Percentiles rank a stretch among this genome's conserved stretches.
These are phyloP conservation scores for Sistotremastrum niveocremeum DNA, from an alignment of 768 basidiomycete genomes.

Conservation along the genomic window DNA sequence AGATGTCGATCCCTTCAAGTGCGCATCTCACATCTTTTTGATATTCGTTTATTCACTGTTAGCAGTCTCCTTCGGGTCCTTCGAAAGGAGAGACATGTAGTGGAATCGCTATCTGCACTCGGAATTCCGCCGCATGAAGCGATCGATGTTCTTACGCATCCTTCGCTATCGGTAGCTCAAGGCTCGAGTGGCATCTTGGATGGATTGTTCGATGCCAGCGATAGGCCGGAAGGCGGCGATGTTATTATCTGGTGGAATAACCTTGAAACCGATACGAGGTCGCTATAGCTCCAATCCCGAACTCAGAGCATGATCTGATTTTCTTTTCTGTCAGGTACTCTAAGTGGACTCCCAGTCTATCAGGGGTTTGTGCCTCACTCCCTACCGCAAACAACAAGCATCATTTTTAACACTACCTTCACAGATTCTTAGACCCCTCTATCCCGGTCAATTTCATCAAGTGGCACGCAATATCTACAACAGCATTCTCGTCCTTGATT, in stretches of 20 bases:
- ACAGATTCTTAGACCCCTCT: conserved; percentile 64
- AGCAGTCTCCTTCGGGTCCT: conserved; percentile 52
- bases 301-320: background rate
- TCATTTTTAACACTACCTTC: conserved; percentile 7
- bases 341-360: conserved; percentile 36
- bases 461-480: conserved; percentile 75
- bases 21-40: conserved; percentile 8
- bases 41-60: background rate
- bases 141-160: conserved; percentile 59
- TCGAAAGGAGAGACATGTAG: conserved; percentile 53
- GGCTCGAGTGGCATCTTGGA: conserved; percentile 38
- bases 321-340: conserved; percentile 28
- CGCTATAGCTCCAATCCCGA: conserved; percentile 12
- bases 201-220: conserved; percentile 84
- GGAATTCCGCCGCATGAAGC: conserved; percentile 55
- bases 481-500: conserved; percentile 66
- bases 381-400: background rate
- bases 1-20: conserved; percentile 62
- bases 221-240: conserved; percentile 63
- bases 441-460: conserved; percentile 67
- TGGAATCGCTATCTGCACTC: conserved; percentile 43
- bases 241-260: conserved; percentile 86
- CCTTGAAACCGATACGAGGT: conserved; percentile 69
- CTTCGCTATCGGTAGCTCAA: conserved; percentile 37
- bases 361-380: conserved; percentile 24